Evolutionary conservation across 768 basidiomycete species (phyloP).

Genomic region (Gautieria morchelliformis): DNA sequence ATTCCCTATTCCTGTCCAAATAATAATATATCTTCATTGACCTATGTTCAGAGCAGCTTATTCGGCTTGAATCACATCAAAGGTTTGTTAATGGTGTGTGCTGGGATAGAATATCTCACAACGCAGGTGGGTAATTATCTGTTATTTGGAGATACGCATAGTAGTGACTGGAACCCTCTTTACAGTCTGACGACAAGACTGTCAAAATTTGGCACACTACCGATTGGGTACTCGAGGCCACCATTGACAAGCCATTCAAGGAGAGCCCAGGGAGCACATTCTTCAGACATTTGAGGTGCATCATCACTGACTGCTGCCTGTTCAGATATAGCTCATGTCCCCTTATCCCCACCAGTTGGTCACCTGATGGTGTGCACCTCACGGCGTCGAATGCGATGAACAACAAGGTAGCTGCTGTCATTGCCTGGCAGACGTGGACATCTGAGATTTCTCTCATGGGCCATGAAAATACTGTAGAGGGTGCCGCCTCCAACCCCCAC

Average conservation of each 20-base stretch:
- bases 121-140: conserved; percentile 36
- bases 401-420: conserved; percentile 90
- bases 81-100: conserved; percentile 98
- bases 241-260: conserved; percentile 83
- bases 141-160: no score
- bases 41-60: conserved; percentile 56
- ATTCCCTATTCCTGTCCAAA: neutral
- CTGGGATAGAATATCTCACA: conserved; percentile 96
- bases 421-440: conserved; percentile 81
- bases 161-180: neutral
- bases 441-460: conserved; percentile 92
- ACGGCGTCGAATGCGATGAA: conserved; percentile 97
- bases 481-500: conserved; percentile 90
- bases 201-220: conserved; percentile 96
- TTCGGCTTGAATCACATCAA: conserved; percentile 79
- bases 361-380: conserved; percentile 97
- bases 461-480: conserved; percentile 94
- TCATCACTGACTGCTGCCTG: conserved; percentile 5
- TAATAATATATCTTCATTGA: neutral
- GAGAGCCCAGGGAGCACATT: conserved; percentile 93
- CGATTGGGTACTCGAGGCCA: conserved; percentile 81
- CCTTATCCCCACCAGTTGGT: conserved; percentile 57
- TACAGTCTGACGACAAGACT: conserved; percentile 86
- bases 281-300: conserved; percentile 79
- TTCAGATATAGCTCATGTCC: neutral